Evolutionary conservation across 345 rosid species (phyloP), one percentile per base, ranked within the genome.

Genomic region (Alliaria petiolata): DNA sequence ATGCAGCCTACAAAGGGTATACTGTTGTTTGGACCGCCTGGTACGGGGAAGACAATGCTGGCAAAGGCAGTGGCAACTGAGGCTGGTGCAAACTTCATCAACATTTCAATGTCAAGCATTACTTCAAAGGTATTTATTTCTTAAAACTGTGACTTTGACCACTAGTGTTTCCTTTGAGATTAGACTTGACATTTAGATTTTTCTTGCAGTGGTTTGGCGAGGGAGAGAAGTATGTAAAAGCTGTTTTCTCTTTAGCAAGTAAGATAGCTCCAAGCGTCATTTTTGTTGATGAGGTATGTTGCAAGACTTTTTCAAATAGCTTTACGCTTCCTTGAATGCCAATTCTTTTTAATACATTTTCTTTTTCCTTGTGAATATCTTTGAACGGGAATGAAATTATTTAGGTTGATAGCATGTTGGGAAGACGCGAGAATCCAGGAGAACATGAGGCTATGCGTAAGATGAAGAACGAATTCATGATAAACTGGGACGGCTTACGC

Each of bases 401-500:
- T 57, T 78, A 93, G 98, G 99, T 95, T 79, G 97, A 95, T 81
- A 95, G 99, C 82, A 89, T 95, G 97, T 76, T 95, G 54, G 97
- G 97, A 77, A 87, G 99, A 76, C 84, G 97, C 2, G 97, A 91
- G 82, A 95, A 88, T 86, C 96, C 96, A 43, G 97, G 99, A 51
- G 97, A 95, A 70, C 96, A 95, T 46, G 99, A 95, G 78, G 97
- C 99, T 17, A 95, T 91, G 96, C 92, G 97, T 45, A 95, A 95
- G 82, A 95, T 95, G 99, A 95, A 95, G 85, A 95, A 95, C 63
- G 99, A 95, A 67, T 95, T 95, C 76, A 95, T 95, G 97, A 92
- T 95, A 53, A 95, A 95, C 59, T 95, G 97, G 99, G 99, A 91
- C 66, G 97, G 97, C 45, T 80, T 91, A 35, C 91, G 96, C 12